Percentiles rank a stretch among this genome's conserved stretches.
phyloP scores from a whole-genome alignment of 352 stramenopile genomes.

The Pythium vanterpoolii region DNA sequence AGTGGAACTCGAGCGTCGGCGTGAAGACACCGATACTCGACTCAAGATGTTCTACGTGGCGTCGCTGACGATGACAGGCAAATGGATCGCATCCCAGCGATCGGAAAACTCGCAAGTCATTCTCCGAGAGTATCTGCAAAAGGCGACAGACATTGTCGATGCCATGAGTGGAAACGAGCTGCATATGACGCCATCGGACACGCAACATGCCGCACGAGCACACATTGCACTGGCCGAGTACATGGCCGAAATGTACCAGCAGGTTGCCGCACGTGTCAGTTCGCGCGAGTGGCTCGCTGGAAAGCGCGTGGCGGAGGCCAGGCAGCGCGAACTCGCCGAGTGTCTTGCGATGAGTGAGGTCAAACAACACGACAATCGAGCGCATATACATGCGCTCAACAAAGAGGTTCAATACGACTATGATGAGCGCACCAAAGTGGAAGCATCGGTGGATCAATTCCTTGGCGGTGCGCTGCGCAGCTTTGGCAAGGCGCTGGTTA shows the following conservation, averaged over 20 bases:
- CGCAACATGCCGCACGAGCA: constrained; percentile 61
- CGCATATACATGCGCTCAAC: constrained; percentile 66
- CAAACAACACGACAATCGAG: constrained; percentile 61
- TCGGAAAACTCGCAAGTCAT: constrained; percentile 91
- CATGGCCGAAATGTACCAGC: constrained; percentile 90
- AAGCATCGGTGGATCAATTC: constrained; percentile 85
- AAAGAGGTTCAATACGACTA: constrained; percentile 89
- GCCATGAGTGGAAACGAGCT: constrained; percentile 34
- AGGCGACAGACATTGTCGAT: constrained; percentile 67
- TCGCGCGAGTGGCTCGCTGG: constrained; percentile 89
- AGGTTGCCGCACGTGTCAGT: constrained; percentile 78
- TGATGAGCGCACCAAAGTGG: constrained; percentile 82
- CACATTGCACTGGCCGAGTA: constrained; percentile 89
- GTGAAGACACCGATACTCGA: constrained; percentile 10
- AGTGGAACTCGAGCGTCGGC: constrained; percentile 22
- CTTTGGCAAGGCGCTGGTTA: constrained; percentile 64
- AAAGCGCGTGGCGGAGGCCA: constrained; percentile 69
- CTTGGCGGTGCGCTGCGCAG: constrained; percentile 85
- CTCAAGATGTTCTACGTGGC: constrained; percentile 60
- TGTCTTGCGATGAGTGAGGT: constrained; percentile 56
- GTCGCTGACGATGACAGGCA: constrained; percentile 77
- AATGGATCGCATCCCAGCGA: constrained; percentile 92
- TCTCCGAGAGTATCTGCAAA: constrained; percentile 90
- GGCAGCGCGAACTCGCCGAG: constrained; percentile 55
- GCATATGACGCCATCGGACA: constrained; percentile 25